phyloP scores from a whole-genome alignment of 257 asterid species.

The Lithospermum erythrorhizon region DNA sequence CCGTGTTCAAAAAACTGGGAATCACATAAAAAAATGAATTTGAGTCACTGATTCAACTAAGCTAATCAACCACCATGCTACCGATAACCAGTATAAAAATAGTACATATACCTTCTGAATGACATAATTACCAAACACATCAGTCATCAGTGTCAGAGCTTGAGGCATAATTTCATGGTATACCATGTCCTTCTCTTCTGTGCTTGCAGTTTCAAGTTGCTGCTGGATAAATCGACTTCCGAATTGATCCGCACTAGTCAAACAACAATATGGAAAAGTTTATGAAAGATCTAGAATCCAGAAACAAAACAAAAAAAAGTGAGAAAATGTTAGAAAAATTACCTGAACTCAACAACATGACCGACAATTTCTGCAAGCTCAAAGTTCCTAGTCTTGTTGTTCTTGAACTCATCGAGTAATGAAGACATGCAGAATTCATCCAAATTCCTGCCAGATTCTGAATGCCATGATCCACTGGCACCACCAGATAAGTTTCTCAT shows the following conservation, averaged over 20 bases:
- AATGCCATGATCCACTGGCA: conserved; percentile 44
- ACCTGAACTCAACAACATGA: conserved; percentile 85
- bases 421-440: conserved; percentile 45
- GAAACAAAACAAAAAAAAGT: neutral
- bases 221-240: conserved; percentile 86
- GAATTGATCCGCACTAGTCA: conserved; percentile 65
- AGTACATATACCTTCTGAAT: conserved; percentile 55
- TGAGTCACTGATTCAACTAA: neutral
- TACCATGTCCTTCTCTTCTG: conserved; percentile 67
- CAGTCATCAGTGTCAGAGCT: conserved; percentile 68
- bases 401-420: conserved; percentile 64
- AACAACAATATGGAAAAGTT: conserved; percentile 4
- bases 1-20: conserved; percentile 82
- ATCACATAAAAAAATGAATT: conserved; percentile 4
- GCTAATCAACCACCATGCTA: neutral
- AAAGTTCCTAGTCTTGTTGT: conserved; percentile 51
- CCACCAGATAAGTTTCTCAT: conserved; percentile 35
- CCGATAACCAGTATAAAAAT: neutral
- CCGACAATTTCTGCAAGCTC: conserved; percentile 75
- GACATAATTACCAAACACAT: conserved; percentile 83
- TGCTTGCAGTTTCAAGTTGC: conserved; percentile 65
- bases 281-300: neutral
- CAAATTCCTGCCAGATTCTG: conserved; percentile 34
- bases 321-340: conserved; percentile 3
- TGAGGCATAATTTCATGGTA: conserved; percentile 69